Evolutionary conservation across 2,329 filamentous ascomycete genomes (phyloP), one percentile per base, ranked within the genome.

Genomic region (Nothomitra cinnamomea): DNA sequence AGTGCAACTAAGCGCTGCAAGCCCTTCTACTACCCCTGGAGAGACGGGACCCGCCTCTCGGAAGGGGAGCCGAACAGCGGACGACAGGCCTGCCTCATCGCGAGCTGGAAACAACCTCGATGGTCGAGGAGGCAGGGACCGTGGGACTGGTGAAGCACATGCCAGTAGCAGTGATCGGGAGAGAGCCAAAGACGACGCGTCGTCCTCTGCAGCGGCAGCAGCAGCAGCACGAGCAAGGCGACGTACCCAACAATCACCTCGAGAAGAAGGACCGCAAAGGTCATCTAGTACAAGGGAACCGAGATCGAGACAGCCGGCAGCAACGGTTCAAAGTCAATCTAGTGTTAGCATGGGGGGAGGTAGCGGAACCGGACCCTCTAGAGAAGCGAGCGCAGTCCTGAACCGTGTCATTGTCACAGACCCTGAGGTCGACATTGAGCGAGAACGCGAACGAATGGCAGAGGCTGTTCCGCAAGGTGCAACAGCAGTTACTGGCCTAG

Each of bases 381-480:
- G 84, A 55, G 86, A 94, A 65, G 80, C 85, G 54, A 89, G 83
- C 66, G 80, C 88, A 54, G 80, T 87, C 32, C 76, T 94, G 58
- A 86, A 85, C 64, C 79, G 84, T 57, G 79, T 89, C 57, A 73
- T 90, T 57, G 77, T 88, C 24, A 84, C 83, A 51, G 83, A 87
- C 59, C 85, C 85, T 5, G 77, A 83, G 58, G 79, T 82, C 47
- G 85, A 89, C 63, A 70, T 85, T 55, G 80, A 80, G 54, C 76
- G 86, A 56, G 84, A 87, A 65, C 75, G 76, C 59, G 82, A 84
- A 56, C 78, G 86, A 41, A 73, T 83, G 62, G 75, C 75, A 15
- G 79, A 86, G 64, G 74, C 81, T 32, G 62, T 69, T 60, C 64
- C 77, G 61, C 51, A 69, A 64, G 64, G 73, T 52, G 64, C 69